Evolutionary conservation across 805 yeast species (phyloP), one percentile per base, ranked within the genome.

Genomic region (Candida verbasci): DNA sequence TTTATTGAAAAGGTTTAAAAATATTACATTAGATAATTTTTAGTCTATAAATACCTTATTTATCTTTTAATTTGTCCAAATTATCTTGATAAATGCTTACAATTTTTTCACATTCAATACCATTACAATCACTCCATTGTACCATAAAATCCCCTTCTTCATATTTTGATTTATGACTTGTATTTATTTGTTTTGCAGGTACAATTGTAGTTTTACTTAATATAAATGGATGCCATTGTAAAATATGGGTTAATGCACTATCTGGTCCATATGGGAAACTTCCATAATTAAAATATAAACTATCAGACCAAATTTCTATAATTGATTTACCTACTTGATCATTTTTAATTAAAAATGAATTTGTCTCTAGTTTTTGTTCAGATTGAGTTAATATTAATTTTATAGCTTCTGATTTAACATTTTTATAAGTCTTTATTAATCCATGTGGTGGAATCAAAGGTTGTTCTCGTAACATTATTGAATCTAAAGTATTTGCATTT

Each of bases 191-290:
- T 40, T 65, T 60, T 3, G 69, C 47, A 6, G 87, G 85, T 1
- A 93, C 75, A 11, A 91, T 57, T 0, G 87, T 82, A 3, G 93
- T 70, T 50, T 78, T 82, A 37, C 83, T 72, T 46, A 93, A 68
- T 18, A 84, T 62, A 20, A 74, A 77, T 9, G 96, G 95, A 55
- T 91, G 98, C 98, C 97, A 93, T 59, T 87, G 97, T 47, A 88
- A 67, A 30, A 88, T 68, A 55, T 93, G 97, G n/a, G 86, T 74
- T 29, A 91, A 53, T 0, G 93, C 89, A n/a, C 74, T 70, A 40
- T 76, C 78, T 4, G 79, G 82, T 37, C 74, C 73, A 34, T 58
- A 56, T 10, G 74, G 73, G 60, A 85, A 85, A 39, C 72, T 72
- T n/a, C 60, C 59, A 60, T 83, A 87, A 34, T 73, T 70, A 53